These are phyloP conservation scores for Turnera subulata DNA, from an alignment of 345 rosid species.

Conservation along the genomic window DNA sequence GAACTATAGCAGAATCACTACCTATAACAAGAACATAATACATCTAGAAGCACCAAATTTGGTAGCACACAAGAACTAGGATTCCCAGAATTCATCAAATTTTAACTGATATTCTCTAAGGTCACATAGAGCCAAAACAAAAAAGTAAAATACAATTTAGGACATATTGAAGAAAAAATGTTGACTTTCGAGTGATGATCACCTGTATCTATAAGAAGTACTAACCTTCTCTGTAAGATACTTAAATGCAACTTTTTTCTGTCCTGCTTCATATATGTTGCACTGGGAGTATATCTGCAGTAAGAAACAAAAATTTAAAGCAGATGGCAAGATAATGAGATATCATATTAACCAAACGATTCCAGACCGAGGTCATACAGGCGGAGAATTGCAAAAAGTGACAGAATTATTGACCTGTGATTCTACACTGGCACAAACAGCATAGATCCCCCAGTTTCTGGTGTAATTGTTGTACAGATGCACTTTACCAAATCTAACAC, in stretches of 20 bases:
- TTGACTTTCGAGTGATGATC: too few relatives aligned
- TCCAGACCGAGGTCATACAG: background rate
- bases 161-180: too few relatives aligned
- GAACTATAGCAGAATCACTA: background rate
- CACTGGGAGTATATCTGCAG: conserved; percentile 80
- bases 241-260: conserved; percentile 85
- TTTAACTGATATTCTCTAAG: too few relatives aligned
- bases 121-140: too few relatives aligned
- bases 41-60: background rate
- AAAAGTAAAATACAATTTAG: too few relatives aligned
- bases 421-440: conserved; percentile 91
- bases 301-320: background rate
- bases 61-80: background rate
- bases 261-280: conserved; percentile 92
- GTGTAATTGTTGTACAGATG: conserved; percentile 89
- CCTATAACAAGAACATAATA: background rate
- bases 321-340: background rate
- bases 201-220: background rate
- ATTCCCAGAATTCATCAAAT: background rate
- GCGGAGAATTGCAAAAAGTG: background rate
- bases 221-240: conserved; percentile 76
- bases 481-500: conserved; percentile 79
- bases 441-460: conserved; percentile 86
- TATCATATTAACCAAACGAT: background rate
- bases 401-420: conserved; percentile 53